A percentile compares a stretch with the other conserved stretches of the same genome.
These are phyloP conservation scores for Lolium perenne DNA, from an alignment of 176 grass and related monocot species.

Conservation along the genomic window DNA sequence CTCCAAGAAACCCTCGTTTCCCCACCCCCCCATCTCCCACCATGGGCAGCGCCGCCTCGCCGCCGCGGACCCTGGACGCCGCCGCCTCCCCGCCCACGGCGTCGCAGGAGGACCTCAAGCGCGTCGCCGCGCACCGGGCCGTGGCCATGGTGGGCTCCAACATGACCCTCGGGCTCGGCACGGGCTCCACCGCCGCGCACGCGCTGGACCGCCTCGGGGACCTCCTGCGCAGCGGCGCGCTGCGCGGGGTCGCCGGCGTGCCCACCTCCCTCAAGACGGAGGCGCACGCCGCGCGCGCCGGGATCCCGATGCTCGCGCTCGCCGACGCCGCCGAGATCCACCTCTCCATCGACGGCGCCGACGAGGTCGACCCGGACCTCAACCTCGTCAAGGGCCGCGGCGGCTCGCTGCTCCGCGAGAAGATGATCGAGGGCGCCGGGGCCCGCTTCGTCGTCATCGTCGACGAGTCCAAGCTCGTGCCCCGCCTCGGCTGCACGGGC, in stretches of 20 bases:
- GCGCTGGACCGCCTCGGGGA: conserved; percentile 65
- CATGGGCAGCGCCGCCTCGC: conserved; percentile 59
- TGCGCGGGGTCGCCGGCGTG: conserved; percentile 51
- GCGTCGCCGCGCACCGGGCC: conserved; percentile 63
- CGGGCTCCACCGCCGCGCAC: conserved; percentile 76
- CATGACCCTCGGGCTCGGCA: conserved; percentile 74
- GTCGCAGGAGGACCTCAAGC: conserved; percentile 74
- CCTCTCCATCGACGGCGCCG: conserved; percentile 77
- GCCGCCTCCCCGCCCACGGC: background rate
- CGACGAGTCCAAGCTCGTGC: conserved; percentile 79
- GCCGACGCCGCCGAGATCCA: conserved; percentile 42
- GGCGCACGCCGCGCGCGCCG: conserved; percentile 40
- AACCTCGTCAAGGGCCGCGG: conserved; percentile 87
- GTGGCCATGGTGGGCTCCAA: conserved; percentile 52
- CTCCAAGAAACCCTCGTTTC: background rate
- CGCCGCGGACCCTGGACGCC: conserved; percentile 32
- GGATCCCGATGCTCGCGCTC: conserved; percentile 64
- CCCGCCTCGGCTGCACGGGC: conserved; percentile 58
- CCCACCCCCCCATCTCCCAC: background rate
- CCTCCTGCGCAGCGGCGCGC: conserved; percentile 40
- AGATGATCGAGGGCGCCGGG: conserved; percentile 79
- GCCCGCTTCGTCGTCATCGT: conserved; percentile 71
- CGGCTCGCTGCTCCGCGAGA: conserved; percentile 77
- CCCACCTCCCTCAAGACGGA: conserved; percentile 77
- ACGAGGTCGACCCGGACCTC: conserved; percentile 75